phyloP scores from a whole-genome alignment of 768 basidiomycete genomes.

The Phlegmacium glaucopus region DNA sequence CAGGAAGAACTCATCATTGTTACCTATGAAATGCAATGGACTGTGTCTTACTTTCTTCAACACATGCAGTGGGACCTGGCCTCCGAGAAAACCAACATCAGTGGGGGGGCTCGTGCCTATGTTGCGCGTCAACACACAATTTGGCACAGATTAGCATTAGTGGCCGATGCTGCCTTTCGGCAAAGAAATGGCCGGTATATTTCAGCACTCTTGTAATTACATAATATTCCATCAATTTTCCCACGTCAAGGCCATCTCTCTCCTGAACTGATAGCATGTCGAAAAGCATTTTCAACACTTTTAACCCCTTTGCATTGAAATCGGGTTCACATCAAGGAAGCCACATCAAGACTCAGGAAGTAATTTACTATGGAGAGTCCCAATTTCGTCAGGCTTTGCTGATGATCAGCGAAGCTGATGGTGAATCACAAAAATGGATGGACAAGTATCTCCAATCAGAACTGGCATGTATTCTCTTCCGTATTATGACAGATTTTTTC shows the following conservation, averaged over 20 bases:
- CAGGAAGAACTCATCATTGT: not conserved
- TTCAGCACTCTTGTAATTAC: not conserved
- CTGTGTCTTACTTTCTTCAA: not conserved
- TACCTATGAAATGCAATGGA: not conserved
- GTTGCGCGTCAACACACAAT: not conserved
- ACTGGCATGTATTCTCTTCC: no score
- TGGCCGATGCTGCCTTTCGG: not conserved
- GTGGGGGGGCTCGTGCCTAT: not conserved
- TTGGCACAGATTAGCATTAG: not conserved
- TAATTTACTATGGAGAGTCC: not conserved
- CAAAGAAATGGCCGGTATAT: not conserved
- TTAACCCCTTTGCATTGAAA: not conserved
- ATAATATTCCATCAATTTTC: not conserved
- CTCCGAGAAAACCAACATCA: not conserved
- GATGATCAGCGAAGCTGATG: not conserved
- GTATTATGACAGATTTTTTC: not conserved
- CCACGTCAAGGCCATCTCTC: not conserved
- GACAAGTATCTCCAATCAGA: not conserved
- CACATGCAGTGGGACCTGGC: not conserved
- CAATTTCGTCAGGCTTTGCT: not conserved
- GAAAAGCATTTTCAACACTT: not conserved
- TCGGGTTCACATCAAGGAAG: not conserved
- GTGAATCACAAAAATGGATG: not conserved
- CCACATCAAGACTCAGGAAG: not conserved
- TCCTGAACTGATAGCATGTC: not conserved